A percentile compares a stretch with the other conserved stretches of the same genome.
phyloP scores from a whole-genome alignment of 225 moss, liverwort and hornwort genomes.

The Lunularia cruciata region DNA sequence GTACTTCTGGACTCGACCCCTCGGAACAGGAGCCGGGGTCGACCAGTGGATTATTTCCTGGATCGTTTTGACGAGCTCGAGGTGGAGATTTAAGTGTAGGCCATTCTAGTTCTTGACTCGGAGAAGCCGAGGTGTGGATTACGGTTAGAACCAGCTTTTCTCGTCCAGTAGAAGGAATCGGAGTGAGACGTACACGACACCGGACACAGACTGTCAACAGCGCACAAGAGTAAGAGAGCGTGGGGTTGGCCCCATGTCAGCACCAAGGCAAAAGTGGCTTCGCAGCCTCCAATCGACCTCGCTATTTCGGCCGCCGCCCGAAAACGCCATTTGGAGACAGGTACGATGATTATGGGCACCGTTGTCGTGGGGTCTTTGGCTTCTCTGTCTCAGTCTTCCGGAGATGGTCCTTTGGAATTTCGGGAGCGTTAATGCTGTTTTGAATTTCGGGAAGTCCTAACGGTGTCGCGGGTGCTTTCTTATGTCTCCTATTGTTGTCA shows the following conservation, averaged over 20 bases:
- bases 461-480: no score
- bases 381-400: no score
- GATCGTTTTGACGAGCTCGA: slow-evolving; percentile 21
- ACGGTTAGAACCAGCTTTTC: background rate
- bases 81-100: slow-evolving; percentile 30
- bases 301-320: slow-evolving; percentile 34
- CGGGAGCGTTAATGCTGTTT: no score
- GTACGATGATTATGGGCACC: slow-evolving; percentile 21
- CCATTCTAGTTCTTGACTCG: background rate
- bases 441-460: no score
- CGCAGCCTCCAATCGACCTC: slow-evolving; percentile 43
- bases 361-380: no score
- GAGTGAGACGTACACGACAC: background rate
- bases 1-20: background rate
- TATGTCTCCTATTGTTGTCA: no score
- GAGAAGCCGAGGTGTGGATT: slow-evolving; percentile 4
- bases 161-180: background rate
- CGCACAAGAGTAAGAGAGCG: background rate
- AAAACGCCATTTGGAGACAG: slow-evolving; percentile 32
- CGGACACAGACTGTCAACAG: background rate
- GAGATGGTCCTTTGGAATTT: no score
- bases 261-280: slow-evolving; percentile 45
- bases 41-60: slow-evolving; percentile 14
- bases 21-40: slow-evolving; percentile 1
- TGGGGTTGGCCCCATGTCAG: slow-evolving; percentile 40